Evolutionary conservation across 306 rosid genomes (phyloP), one percentile per base, ranked within the genome.

Genomic region (Prunus mongolica): DNA sequence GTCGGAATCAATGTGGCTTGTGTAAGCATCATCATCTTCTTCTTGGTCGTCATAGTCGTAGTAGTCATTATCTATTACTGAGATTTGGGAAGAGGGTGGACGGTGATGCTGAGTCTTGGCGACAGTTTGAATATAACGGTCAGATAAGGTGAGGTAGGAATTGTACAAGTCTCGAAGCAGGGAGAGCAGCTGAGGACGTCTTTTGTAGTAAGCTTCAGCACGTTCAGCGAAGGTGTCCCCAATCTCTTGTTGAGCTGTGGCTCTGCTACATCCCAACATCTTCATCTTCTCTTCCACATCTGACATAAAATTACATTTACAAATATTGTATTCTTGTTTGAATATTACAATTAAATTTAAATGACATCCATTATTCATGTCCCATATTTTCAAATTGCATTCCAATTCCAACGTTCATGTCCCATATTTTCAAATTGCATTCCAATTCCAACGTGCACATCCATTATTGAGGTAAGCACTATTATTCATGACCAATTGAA

Each of bases 221-320:
- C 99, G 91, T 76, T 96, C 91, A 0, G 96, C 90, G 56, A 96
- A 96, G 2, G 90, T 87, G 67, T 92, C 97, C 6, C 93, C 93
- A 5, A 14, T 22, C 4, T 85, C 76, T 73, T 77, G 87, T 78
- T 84, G 69, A 34, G 47, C 14, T 65, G 69, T 91, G 22, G 12
- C 27, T 10, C 81, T 49, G 75, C 81, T 82, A 20, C 78, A 56
- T 24, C 83, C 76, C 63, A 96, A 61, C 71, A 66, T 79, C 70
- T 88, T 96, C 91, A 96, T 87, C 82, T 96, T 92, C 79, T 88
- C 96, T 45, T 92, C 99, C 78, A 96, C 66, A 28, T 91, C 99
- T 96, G 86, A 88, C 68, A 77, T 44, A 18, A 57, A 34, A 34
- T 34, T 34, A 34, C 41, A 34, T 34, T 34, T 34, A 34, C 41